Percentiles rank a stretch among this genome's conserved stretches.
Conservation (phyloP, 2,329 filamentous ascomycete genomes). For the Alternaria novae-zelandiae region DNA sequence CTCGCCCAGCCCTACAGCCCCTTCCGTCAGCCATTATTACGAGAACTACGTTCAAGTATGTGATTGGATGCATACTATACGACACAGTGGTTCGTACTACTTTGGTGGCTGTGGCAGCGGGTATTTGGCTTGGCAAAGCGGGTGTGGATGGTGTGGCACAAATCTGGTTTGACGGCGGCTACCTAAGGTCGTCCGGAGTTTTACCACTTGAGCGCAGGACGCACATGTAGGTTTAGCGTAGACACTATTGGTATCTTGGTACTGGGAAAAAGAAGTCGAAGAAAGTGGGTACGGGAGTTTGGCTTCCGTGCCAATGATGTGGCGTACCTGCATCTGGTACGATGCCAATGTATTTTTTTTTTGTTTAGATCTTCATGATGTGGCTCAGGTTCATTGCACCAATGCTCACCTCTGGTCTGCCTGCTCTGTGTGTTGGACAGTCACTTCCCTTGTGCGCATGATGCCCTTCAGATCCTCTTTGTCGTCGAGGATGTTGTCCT, state of each 20-base stretch:
- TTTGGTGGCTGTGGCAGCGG: slow-evolving; percentile 18
- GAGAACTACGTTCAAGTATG: background rate
- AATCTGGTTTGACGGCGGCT: background rate
- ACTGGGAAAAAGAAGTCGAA: background rate
- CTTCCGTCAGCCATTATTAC: background rate
- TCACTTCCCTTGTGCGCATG: background rate
- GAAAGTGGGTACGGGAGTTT: background rate
- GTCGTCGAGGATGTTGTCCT: background rate
- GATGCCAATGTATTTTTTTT: background rate
- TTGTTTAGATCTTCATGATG: background rate
- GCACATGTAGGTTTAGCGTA: background rate
- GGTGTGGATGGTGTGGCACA: background rate
- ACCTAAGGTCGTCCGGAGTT: background rate
- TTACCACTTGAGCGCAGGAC: background rate
- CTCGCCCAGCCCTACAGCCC: background rate
- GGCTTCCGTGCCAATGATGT: background rate
- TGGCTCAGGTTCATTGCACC: background rate
- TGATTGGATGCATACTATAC: background rate
- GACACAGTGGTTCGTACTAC: slow-evolving; percentile 7
- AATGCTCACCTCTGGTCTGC: background rate
- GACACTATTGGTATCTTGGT: background rate
- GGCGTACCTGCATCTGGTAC: slow-evolving; percentile 31
- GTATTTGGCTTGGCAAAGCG: slow-evolving; percentile 23
- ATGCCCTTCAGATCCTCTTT: background rate
- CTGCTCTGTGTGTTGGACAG: background rate